Conservation (phyloP, 345 rosid species). For the Punica granatum region DNA sequence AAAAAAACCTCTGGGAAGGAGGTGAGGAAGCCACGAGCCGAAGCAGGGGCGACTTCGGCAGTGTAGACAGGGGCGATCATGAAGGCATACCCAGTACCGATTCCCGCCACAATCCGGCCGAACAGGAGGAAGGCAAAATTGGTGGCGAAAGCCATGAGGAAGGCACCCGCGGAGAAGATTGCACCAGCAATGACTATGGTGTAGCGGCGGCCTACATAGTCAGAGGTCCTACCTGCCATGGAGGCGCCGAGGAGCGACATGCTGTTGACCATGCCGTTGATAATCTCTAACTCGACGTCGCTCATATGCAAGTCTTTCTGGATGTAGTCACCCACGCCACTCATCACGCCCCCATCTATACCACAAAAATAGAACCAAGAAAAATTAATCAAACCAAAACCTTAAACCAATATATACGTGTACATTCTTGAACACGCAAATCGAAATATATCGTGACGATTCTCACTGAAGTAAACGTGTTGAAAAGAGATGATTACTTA, state of each 20-base stretch:
- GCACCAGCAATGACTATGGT: constrained; percentile 78
- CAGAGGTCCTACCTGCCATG: constrained; percentile 80
- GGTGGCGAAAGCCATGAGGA: constrained; percentile 81
- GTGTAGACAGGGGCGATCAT: constrained; percentile 96
- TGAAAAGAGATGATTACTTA: too few relatives aligned
- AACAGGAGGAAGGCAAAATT: constrained; percentile 82
- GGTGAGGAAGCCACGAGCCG: constrained; percentile 80
- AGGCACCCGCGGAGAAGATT: constrained; percentile 75
- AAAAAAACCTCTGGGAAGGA: constrained; percentile 96
- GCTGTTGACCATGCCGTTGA: constrained; percentile 57
- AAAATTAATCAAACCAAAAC: too few relatives aligned
- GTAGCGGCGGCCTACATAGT: constrained; percentile 88
- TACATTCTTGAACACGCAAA: too few relatives aligned
- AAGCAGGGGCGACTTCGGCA: constrained; percentile 82
- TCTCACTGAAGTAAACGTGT: too few relatives aligned
- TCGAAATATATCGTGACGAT: too few relatives aligned
- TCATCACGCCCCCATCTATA: constrained; percentile 81
- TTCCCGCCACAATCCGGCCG: constrained; percentile 81
- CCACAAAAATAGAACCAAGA: too few relatives aligned
- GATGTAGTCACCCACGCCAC: constrained; percentile 61
- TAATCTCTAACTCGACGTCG: constrained; percentile 43
- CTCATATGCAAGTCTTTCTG: constrained; percentile 31
- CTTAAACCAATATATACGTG: too few relatives aligned
- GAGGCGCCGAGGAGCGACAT: constrained; percentile 66
- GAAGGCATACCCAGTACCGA: constrained; percentile 86